Evolutionary conservation across 352 stramenopile genomes (phyloP), one percentile per base, ranked within the genome.

Genomic region (Paralagenidium karlingii): DNA sequence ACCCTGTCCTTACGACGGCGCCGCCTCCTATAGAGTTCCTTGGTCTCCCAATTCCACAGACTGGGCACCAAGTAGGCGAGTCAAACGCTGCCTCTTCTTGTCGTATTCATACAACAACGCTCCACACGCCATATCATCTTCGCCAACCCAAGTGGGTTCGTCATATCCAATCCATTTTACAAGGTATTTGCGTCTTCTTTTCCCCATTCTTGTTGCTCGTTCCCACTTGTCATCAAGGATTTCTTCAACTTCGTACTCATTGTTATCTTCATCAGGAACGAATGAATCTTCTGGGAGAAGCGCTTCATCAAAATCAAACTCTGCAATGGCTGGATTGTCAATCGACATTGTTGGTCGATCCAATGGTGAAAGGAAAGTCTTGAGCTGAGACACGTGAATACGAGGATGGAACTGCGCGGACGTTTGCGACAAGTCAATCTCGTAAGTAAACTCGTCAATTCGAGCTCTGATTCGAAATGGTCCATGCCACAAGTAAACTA

Each of bases 201-300:
- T n/a, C n/a, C n/a, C n/a, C n/a, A n/a, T n/a, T n/a, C n/a, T n/a
- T n/a, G n/a, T n/a, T n/a, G n/a, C n/a, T n/a, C n/a, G n/a, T n/a
- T n/a, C n/a, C n/a, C n/a, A n/a, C n/a, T n/a, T n/a, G n/a, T n/a
- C 42, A 15, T 55, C 42, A 3, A 55, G 9, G 27, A 55, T 46
- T 1, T 19, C 20, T 16, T 51, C 48, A 1, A 51, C 19, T 12
- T 40, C 48, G 19, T 47, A 55, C 24, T 55, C 37, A 13, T 20
- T 29, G 2, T 3, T 10, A 0, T 8, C 12, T 9, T 24, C 10
- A 19, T 51, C 42, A 3, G 38, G 42, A 19, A 24, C 36, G 42
- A 41, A 55, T 15, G 38, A 51, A 32, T 51, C 48, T 32, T 55
- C 48, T 12, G 48, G 48, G 7, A 55, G 18, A 8, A 55, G 29